Evolutionary conservation across 140 eudicot genomes (phyloP), one percentile per base, ranked within the genome.

Genomic region (Bidens hawaiensis): DNA sequence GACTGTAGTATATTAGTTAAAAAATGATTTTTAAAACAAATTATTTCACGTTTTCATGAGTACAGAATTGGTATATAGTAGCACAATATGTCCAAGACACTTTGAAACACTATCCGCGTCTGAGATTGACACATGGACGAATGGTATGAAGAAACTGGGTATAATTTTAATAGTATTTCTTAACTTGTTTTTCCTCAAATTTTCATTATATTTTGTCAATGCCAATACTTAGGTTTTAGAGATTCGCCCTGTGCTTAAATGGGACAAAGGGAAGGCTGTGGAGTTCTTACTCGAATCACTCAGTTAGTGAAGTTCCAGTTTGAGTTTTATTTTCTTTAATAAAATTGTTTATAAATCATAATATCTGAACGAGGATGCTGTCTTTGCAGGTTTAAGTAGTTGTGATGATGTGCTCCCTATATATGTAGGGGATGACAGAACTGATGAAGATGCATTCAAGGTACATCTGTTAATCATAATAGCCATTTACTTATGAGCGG

Each of bases 401-500:
- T 70, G 84, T 13, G 83, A 82, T 5, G 89, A 83, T 68, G 88
- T 90, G 60, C 80, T 90, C 60, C 95, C 97, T 12, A 87, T 90
- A 47, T 86, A 90, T 46, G 75, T 86, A 30, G 95, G 97, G 42
- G 97, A 90, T 70, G 97, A 90, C 64, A 83, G 94, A 30, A 86
- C 97, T 6, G 95, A 90, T 58, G 97, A 90, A 75, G 95, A 90
- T 75, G 97, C 97, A 67, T 86, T 90, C 42, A 90, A 90, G 95
- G 97, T 90, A 86, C 60, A 42, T 4, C 31, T n/a, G 16, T 5
- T 6, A n/a, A 45, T 42, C 19, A n/a, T n/a, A n/a, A n/a, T n/a
- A n/a, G n/a, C n/a, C n/a, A n/a, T n/a, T n/a, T n/a, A n/a, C n/a
- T n/a, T n/a, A n/a, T n/a, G n/a, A n/a, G n/a, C n/a, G n/a, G n/a